These are phyloP conservation scores for Thymus quinquecostatus DNA, from an alignment of 257 asterid species.

Conservation along the genomic window DNA sequence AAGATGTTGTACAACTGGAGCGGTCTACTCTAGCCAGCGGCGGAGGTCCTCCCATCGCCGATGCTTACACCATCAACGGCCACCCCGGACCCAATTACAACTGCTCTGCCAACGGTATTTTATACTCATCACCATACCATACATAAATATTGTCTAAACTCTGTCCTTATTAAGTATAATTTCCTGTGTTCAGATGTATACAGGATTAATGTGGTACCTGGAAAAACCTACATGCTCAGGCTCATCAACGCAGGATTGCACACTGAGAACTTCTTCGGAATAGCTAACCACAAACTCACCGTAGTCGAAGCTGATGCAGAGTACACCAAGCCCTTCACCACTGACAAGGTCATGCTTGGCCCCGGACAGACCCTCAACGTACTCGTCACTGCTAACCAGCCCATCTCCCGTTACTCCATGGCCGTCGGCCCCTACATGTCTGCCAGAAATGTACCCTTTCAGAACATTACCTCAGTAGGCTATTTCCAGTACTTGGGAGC, in stretches of 20 bases:
- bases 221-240: constrained; percentile 64
- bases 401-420: constrained; percentile 56
- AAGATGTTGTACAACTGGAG: constrained; percentile 50
- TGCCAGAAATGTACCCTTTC: constrained; percentile 57
- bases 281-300: constrained; percentile 59
- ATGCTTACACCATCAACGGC: constrained; percentile 70
- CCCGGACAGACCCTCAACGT: constrained; percentile 71
- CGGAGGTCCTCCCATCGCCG: constrained; percentile 55
- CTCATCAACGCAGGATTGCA: constrained; percentile 65
- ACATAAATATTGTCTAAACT: too few species aligned
- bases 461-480: constrained; percentile 55
- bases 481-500: constrained; percentile 67
- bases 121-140: too few species aligned
- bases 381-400: constrained; percentile 64
- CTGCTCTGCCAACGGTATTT: constrained; percentile 60
- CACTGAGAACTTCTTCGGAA: constrained; percentile 60
- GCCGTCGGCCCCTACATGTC: constrained; percentile 71
- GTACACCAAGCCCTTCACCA: constrained; percentile 59
- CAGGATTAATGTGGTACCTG: constrained; percentile 55
- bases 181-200: constrained; percentile 47
- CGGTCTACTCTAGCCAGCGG: constrained; percentile 53
- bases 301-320: constrained; percentile 71
- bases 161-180: too few species aligned
- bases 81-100: constrained; percentile 74
- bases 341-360: constrained; percentile 58